Percentiles rank a stretch among this genome's conserved stretches.
Conservation (phyloP, 106 monocot species). For the Cymbidium sinense region DNA sequence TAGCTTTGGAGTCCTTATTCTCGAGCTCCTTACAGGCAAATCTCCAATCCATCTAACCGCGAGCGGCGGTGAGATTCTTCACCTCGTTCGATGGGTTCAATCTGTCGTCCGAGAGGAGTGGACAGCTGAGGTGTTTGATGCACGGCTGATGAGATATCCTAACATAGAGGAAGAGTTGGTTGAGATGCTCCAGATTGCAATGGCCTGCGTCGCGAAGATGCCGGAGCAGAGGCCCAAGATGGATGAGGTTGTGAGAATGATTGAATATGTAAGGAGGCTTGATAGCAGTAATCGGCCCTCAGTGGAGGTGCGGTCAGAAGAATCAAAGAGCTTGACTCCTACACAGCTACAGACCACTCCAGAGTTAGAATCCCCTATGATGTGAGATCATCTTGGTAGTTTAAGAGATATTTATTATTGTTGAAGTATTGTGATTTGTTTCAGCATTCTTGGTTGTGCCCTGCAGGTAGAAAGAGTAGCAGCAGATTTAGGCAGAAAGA, state of each 20-base stretch:
- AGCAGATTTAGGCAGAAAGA: too few relatives aligned
- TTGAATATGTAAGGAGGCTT: constrained; percentile 35
- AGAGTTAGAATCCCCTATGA: neutral
- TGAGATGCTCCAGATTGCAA: constrained; percentile 66
- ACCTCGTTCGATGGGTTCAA: constrained; percentile 62
- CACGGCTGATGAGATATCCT: constrained; percentile 52
- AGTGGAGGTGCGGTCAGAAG: neutral
- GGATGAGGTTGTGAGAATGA: constrained; percentile 45
- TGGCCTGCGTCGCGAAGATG: constrained; percentile 54
- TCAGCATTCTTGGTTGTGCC: too few relatives aligned
- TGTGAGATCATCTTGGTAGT: neutral
- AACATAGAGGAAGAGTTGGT: constrained; percentile 77
- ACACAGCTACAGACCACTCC: neutral
- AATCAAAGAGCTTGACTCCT: neutral
- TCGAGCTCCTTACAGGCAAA: constrained; percentile 57
- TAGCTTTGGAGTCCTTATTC: constrained; percentile 51
- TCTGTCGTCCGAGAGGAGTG: constrained; percentile 87
- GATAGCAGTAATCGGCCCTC: constrained; percentile 6
- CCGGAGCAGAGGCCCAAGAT: constrained; percentile 57
- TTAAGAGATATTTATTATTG: too few relatives aligned
- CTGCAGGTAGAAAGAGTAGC: too few relatives aligned
- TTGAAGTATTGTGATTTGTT: too few relatives aligned
- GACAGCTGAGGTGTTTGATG: constrained; percentile 86
- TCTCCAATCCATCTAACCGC: constrained; percentile 25
- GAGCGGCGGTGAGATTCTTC: constrained; percentile 31